Base-by-base conservation (phyloP, 257 asterid genomes). In the Scutellaria baicalensis region DNA sequence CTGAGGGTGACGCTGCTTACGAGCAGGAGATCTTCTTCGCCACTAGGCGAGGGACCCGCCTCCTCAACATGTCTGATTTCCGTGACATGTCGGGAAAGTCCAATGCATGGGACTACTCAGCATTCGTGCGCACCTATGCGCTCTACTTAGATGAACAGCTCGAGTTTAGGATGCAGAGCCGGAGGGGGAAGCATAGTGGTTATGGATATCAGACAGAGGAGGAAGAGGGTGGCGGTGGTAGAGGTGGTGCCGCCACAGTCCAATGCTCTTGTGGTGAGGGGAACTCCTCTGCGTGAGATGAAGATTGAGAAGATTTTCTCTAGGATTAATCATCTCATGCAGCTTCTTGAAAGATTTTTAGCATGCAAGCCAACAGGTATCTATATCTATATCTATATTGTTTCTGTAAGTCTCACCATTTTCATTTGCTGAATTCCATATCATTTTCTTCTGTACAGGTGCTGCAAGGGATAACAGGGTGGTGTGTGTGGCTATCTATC, bases 1-100 rank as follows among this genome's bases (percentile, higher is more conserved):
- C 79, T 0, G 96, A 94, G 27, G 99, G 99, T 0, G 95, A 94
- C 75, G 68, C 73, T 0, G 73, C 96, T 0, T 94, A 80, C 59
- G 97, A 91, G 77, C 88, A 89, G 55, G 99, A 91, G 91, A 83
- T 94, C 45, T 94, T 91, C 85, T 91, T 91, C 57, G 85, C 98
- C 10, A 89, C 97, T 1, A 73, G 98, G 45, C 86, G 92, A 0
- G 99, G 99, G 27, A 91, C 99, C 9, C 88, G 98, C 27, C 94
- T 94, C 62, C 92, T 94, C 38, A 89, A 94, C 89, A 75, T 94
- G 99, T 81, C 91, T 0, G 95, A 92, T 59, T 94, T 94, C 38
- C 82, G 96, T 0, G 99, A 92, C 77, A 75, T 90, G 14, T 82
- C 89, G 4, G 86, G 82, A 1, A 68, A 74, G 57, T 76, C 88